phyloP scores from a whole-genome alignment of 257 asterid species.

The Ilex asprella region DNA sequence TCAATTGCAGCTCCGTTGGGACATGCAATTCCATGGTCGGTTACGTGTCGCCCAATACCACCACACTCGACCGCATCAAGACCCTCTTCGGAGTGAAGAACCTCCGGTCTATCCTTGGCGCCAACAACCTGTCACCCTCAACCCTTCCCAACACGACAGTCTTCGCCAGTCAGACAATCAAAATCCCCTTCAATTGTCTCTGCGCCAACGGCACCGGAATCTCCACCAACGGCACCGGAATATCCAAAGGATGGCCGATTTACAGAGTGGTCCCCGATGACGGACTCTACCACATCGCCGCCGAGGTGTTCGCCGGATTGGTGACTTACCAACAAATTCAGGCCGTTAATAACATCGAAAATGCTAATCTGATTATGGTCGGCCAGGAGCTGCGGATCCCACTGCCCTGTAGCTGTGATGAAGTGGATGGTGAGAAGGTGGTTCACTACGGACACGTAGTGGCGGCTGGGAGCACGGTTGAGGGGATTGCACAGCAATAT shows the following conservation, averaged over 20 bases:
- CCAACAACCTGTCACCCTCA: constrained; percentile 46
- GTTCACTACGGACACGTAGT: constrained; percentile 78
- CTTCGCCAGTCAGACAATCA: constrained; percentile 27
- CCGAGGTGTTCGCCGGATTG: constrained; percentile 48
- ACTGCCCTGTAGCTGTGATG: constrained; percentile 87
- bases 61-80: constrained; percentile 42
- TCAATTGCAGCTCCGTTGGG: constrained; percentile 38
- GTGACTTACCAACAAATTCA: constrained; percentile 40
- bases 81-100: constrained; percentile 42
- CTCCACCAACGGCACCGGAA: constrained; percentile 58
- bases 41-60: constrained; percentile 58
- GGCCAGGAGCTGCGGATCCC: constrained; percentile 67
- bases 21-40: constrained; percentile 52
- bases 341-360: constrained; percentile 34
- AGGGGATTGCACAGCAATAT: constrained; percentile 50
- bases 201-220: constrained; percentile 57
- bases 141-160: constrained; percentile 26
- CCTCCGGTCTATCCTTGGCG: constrained; percentile 61
- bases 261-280: constrained; percentile 56
- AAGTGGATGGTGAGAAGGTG: constrained; percentile 46
- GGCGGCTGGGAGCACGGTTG: constrained; percentile 37
- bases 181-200: constrained; percentile 61
- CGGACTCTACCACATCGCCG: constrained; percentile 55
- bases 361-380: constrained; percentile 22
- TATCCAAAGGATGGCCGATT: constrained; percentile 41